A percentile compares a stretch with the other conserved stretches of the same genome.
These are phyloP conservation scores for Arctium minus DNA, from an alignment of 129 eudicot species.

Conservation along the genomic window DNA sequence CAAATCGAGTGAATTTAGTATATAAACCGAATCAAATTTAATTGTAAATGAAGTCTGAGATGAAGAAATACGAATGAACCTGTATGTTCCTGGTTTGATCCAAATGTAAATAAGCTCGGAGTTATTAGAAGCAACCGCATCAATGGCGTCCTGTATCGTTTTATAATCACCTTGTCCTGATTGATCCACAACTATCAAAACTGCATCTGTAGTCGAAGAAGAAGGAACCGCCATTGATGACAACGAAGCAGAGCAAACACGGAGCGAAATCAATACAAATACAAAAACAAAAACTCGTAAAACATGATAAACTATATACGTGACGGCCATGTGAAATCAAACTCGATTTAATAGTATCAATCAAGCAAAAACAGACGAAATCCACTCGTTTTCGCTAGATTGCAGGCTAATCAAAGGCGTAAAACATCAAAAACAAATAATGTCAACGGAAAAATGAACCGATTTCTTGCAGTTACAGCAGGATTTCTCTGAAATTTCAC, in stretches of 20 bases:
- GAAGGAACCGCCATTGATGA: conserved; percentile 34
- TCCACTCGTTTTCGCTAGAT: neutral
- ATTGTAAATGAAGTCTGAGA: neutral
- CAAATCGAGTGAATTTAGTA: neutral
- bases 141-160: conserved; percentile 66
- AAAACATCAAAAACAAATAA: neutral
- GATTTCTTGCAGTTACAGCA: conserved; percentile 18
- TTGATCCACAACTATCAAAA: conserved; percentile 70
- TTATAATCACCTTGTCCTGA: conserved; percentile 60
- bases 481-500: neutral
- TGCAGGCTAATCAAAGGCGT: conserved; percentile 10
- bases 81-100: conserved; percentile 78
- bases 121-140: conserved; percentile 59
- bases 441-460: conserved; percentile 11
- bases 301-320: neutral
- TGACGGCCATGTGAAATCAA: conserved; percentile 15
- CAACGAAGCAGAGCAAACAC: conserved; percentile 4
- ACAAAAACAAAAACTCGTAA: neutral
- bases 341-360: neutral
- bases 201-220: conserved; percentile 37
- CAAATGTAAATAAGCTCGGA: conserved; percentile 56
- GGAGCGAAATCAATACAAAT: neutral
- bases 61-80: conserved; percentile 30
- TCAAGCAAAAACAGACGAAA: neutral
- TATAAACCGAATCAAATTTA: neutral